Conservation (phyloP, 2,329 filamentous ascomycete genomes). For the Sporothrix schenckii region DNA sequence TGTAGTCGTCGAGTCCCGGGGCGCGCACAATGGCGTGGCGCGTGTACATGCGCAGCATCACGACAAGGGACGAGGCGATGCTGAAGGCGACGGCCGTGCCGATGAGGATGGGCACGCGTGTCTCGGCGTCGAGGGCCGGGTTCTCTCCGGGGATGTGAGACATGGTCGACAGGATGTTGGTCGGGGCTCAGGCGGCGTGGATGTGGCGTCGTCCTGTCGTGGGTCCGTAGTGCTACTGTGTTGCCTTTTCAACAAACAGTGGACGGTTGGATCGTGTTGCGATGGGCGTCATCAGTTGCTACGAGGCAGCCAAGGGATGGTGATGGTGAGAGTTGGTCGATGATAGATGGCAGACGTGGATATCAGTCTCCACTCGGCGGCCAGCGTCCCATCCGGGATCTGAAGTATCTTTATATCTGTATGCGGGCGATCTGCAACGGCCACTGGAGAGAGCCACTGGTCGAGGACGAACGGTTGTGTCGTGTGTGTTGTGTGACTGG, state of each 20-base stretch:
- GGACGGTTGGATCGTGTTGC: background rate
- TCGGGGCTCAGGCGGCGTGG: no score
- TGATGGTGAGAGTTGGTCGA: background rate
- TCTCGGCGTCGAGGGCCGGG: slow-evolving; percentile 38
- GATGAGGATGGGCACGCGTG: slow-evolving; percentile 38
- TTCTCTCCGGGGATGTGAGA: slow-evolving; percentile 33
- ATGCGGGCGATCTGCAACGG: background rate
- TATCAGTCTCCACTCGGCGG: slow-evolving; percentile 15
- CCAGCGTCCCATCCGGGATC: slow-evolving; percentile 15
- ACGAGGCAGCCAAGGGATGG: background rate
- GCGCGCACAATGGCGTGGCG: slow-evolving; percentile 38
- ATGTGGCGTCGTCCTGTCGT: background rate
- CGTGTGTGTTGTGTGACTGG: no score
- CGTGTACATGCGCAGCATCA: slow-evolving; percentile 41
- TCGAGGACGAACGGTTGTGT: background rate
- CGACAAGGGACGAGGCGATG: slow-evolving; percentile 37
- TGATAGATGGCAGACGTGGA: background rate
- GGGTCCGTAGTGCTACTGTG: background rate
- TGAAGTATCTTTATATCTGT: slow-evolving; percentile 8
- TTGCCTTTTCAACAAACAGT: slow-evolving; percentile 19
- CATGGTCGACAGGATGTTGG: background rate
- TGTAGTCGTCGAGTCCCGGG: slow-evolving; percentile 40
- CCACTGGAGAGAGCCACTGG: background rate
- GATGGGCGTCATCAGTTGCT: background rate
- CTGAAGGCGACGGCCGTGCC: slow-evolving; percentile 39